Conservation (phyloP, 2,329 filamentous ascomycete genomes). For the Hymenotorrendiella dingleyae region DNA sequence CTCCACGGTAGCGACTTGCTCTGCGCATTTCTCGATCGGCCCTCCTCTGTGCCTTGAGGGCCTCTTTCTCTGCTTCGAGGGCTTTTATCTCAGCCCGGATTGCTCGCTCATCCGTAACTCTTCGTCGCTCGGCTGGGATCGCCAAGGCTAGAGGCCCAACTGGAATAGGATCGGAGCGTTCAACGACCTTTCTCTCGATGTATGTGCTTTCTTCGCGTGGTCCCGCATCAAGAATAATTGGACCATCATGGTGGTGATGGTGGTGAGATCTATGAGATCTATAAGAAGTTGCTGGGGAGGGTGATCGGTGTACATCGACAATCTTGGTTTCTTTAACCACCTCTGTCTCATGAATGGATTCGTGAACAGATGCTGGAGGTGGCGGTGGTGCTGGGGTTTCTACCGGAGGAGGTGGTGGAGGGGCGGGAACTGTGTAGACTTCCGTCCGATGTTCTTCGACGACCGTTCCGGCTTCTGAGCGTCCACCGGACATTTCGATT, state of each 20-base stretch:
- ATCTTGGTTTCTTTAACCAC: conserved; percentile 41
- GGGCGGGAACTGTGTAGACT: conserved; percentile 32
- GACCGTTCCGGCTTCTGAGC: conserved; percentile 42
- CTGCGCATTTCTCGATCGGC: conserved; percentile 38
- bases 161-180: conserved; percentile 24
- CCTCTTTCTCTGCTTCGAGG: conserved; percentile 60
- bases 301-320: conserved; percentile 25
- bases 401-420: conserved; percentile 22
- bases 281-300: conserved; percentile 14
- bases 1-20: conserved; percentile 46
- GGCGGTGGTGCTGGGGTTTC: conserved; percentile 15
- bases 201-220: conserved; percentile 24
- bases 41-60: conserved; percentile 51
- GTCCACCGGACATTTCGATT: conserved; percentile 33
- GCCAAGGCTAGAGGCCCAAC: conserved; percentile 39
- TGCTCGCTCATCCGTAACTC: conserved; percentile 41
- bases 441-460: conserved; percentile 43
- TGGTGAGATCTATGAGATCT: conserved; percentile 10
- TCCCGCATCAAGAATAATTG: conserved; percentile 37
- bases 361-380: conserved; percentile 19
- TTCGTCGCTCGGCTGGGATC: conserved; percentile 32
- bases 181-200: conserved; percentile 20
- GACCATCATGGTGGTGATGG: conserved; percentile 32
- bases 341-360: conserved; percentile 29
- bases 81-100: conserved; percentile 67